phyloP scores from a whole-genome alignment of 129 eudicot species.

The Lonicera japonica region DNA sequence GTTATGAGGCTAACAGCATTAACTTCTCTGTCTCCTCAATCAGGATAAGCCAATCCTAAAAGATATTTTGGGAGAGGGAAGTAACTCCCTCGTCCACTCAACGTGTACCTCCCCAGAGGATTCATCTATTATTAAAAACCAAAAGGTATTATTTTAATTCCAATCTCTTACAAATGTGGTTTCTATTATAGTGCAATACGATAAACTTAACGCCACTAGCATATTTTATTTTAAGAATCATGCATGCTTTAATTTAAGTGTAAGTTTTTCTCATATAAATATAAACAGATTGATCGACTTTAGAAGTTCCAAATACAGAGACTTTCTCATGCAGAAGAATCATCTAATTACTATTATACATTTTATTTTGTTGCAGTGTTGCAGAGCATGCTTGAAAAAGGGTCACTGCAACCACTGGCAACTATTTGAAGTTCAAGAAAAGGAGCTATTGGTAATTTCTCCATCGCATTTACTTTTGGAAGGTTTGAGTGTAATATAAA shows the following conservation, averaged over 20 bases:
- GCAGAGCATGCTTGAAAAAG: conserved; percentile 42
- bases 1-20: not conserved
- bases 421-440: conserved; percentile 55
- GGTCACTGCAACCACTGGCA: conserved; percentile 54
- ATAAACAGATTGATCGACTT: not conserved
- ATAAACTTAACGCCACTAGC: not conserved
- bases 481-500: too few relatives aligned
- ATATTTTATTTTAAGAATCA: too few relatives aligned
- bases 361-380: conserved; percentile 33
- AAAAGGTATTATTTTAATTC: conserved; percentile 32
- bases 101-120: conserved; percentile 18
- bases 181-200: not conserved
- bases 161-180: not conserved
- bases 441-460: conserved; percentile 54
- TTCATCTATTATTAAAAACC: conserved; percentile 21
- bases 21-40: conserved; percentile 2
- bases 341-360: not conserved
- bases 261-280: not conserved
- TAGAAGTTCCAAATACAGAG: not conserved
- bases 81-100: conserved; percentile 22
- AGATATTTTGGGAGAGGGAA: conserved; percentile 30
- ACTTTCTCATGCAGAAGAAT: not conserved
- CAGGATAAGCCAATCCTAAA: conserved; percentile 34
- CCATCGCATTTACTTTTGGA: not conserved
- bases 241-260: not conserved